Percentiles rank a stretch among this genome's conserved stretches.
These are phyloP conservation scores for Acanthamoeba castellanii DNA, from an alignment of 208 protist species.

Conservation along the genomic window DNA sequence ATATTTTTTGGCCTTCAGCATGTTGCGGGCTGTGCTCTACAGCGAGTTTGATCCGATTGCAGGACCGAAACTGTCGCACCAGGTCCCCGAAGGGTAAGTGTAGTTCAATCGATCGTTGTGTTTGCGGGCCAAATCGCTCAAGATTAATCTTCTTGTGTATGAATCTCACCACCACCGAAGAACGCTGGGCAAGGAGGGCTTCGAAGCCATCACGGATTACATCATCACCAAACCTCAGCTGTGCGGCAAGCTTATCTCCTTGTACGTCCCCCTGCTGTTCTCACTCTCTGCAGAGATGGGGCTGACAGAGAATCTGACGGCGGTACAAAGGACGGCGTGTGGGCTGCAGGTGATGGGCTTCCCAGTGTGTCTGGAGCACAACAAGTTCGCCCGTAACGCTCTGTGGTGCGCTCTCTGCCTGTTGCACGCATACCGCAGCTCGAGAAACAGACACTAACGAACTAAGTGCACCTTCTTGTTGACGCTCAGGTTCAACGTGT, in stretches of 20 bases:
- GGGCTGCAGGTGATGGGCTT: constrained; percentile 67
- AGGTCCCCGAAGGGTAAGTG: constrained; percentile 62
- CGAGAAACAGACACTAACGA: not conserved
- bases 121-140: not conserved
- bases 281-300: not conserved
- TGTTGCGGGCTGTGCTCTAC: constrained; percentile 73
- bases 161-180: not conserved
- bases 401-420: not conserved
- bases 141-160: not conserved
- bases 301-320: not conserved
- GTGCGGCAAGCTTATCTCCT: constrained; percentile 78
- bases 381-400: constrained; percentile 66
- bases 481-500: constrained; percentile 78
- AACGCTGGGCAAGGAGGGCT: constrained; percentile 71
- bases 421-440: not conserved
- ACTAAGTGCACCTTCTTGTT: not conserved
- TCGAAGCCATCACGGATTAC: constrained; percentile 81
- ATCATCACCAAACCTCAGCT: constrained; percentile 83
- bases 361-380: constrained; percentile 72
- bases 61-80: constrained; percentile 74
- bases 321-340: not conserved
- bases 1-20: not conserved
- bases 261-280: not conserved
- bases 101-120: not conserved
- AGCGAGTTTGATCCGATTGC: constrained; percentile 76